Evolutionary conservation across 768 basidiomycete genomes (phyloP), one percentile per base, ranked within the genome.

Genomic region (Strobilomyces dryophilus): DNA sequence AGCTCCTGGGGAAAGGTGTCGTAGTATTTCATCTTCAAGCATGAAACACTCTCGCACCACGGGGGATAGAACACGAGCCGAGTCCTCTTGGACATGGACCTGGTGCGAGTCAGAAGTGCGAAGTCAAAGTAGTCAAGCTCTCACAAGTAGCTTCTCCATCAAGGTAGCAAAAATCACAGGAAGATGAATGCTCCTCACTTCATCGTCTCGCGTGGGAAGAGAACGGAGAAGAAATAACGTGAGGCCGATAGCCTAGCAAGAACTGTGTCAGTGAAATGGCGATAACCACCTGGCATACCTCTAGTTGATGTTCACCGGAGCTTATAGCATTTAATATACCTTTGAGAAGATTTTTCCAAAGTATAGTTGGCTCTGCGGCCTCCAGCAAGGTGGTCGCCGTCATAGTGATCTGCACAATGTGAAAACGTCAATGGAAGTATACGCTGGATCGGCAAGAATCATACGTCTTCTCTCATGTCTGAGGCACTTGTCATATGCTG

Each of bases 381-480:
- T 98, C 95, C 58, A 95, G 92, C 0, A 99, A 74, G 2, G 91
- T 89, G 56, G 81, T 87, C 0, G 91, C 92, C 1, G 94, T 93
- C 78, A 90, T 84, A 15, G 77, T 77, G 35, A 91, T 69, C 90
- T 91, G 52, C 35, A 53, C 7, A 43, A 46, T 17, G 12, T 6
- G 54, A 41, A 21, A 18, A 35, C 15, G 24, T 56, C 36, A 60
- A 29, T 20, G 41, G 24, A 31, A 29, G 49, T 31, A 20, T 11
- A 39, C 18, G 35, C 14, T 36, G 31, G 45, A 41, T 29, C 15
- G 24, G 17, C 18, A 1, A 45, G 45, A 18, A 46, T 63, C 80
- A 36, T 61, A 89, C 88, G 68, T 90, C 88, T 67, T 83, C 82
- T 43, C 70, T 71, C 46, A 73, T 69, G 41, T 85, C 83, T 17